Evolutionary conservation across 805 yeast species (phyloP), one percentile per base, ranked within the genome.

Genomic region (Clavispora phyllophila): DNA sequence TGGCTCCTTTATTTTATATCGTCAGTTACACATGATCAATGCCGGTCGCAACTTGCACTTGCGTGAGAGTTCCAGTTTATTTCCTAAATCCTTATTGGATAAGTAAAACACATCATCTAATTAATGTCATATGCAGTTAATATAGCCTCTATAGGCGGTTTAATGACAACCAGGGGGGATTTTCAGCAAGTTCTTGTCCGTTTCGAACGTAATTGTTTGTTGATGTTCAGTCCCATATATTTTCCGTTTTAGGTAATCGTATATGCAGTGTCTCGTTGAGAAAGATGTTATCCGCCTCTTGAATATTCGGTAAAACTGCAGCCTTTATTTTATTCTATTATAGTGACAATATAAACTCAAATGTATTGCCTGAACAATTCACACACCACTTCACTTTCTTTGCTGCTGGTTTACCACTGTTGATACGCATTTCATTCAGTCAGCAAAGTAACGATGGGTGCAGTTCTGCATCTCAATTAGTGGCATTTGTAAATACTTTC

Each of bases 401-500:
- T 22, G 8, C 8, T 8, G 8, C 7, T 22, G 5, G 7, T 22
- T 22, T 22, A n/a, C n/a, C 23, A 22, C 8, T 22, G 5, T 5
- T 22, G 23, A 10, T 17, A 9, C 12, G 33, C 19, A 15, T 17
- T 29, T 29, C 20, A 29, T 17, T 20, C 7, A 17, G 3, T 17
- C 12, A 17, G 33, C 20, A 29, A 29, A 20, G 20, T 29, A 4
- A 17, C 5, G 13, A 17, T 28, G 12, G 12, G 20, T 29, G 33
- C 33, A 29, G 33, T 29, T 29, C 33, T 20, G 33, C 36, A 22
- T 25, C 53, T 44, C 45, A 39, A 43, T 50, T 45, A 23, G 50
- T 46, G 36, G 31, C 35, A 43, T 36, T 48, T 48, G 54, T 51
- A 51, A 51, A 51, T 51, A 51, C 37, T 25, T 19, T n/a, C 23